Conservation (phyloP, 1,284 basidiomycete species). For the Ustilago sp. region DNA sequence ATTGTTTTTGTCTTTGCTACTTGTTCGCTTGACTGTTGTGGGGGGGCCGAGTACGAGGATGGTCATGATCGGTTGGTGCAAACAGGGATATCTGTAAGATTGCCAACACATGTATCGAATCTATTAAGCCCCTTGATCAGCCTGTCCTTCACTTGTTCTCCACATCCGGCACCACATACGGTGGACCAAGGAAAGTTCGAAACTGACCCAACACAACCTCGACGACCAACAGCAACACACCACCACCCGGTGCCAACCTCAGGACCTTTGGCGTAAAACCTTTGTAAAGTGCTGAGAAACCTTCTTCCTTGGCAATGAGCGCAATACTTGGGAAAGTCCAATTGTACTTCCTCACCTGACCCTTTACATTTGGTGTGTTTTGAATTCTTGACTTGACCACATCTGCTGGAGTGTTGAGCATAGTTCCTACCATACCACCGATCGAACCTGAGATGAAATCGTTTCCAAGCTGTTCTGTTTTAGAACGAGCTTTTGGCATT, state of each 20-base stretch:
- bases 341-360: conserved; percentile 80
- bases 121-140: background rate
- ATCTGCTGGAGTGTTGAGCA: conserved; percentile 83
- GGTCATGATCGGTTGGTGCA: no score
- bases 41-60: no score
- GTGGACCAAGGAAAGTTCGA: conserved; percentile 59
- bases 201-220: conserved; percentile 61
- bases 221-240: conserved; percentile 81
- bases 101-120: background rate
- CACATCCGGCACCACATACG: conserved; percentile 50
- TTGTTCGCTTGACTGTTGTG: no score
- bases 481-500: conserved; percentile 80
- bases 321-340: conserved; percentile 80
- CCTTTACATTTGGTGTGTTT: conserved; percentile 71
- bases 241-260: conserved; percentile 90
- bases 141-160: no score
- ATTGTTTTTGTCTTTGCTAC: no score
- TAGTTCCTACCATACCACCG: conserved; percentile 87
- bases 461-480: conserved; percentile 81
- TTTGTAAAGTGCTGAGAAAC: conserved; percentile 89
- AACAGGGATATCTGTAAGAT: no score
- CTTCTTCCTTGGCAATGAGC: conserved; percentile 90
- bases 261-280: conserved; percentile 79
- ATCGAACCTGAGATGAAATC: conserved; percentile 91
- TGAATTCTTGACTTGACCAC: conserved; percentile 97